Base-by-base conservation (phyloP, 805 yeast genomes). In the Myxozyma udenii region DNA sequence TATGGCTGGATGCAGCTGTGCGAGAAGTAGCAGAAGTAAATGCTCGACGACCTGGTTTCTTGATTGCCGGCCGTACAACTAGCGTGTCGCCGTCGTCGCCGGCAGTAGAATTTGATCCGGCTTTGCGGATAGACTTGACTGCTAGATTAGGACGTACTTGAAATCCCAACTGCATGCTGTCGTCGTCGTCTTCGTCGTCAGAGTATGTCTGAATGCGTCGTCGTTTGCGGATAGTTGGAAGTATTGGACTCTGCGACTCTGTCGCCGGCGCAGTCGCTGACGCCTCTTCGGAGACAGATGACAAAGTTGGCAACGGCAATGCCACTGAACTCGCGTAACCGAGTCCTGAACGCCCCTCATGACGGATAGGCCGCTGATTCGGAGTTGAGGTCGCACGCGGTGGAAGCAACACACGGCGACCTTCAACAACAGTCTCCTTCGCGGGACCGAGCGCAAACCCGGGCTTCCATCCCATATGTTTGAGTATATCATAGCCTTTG, bases 391-490 rank as follows among this genome's bases (percentile, higher is more conserved):
- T 26, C 5, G n/a, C n/a, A 37, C 45, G 48, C 2, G 65, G 66
- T 16, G 61, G 61, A 35, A 58, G 22, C 35, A 46, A 46, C 24
- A 59, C 49, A 33, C 38, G 44, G 14, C 52, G 44, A 19, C 50
- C 53, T 14, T 48, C 55, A 26, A 47, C 38, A 23, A 85, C 83
- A 65, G 91, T 91, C 65, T 76, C 76, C 58, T 83, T 83, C 14
- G 70, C 76, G 4, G 81, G 78, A 43, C 96, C 96, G 38, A 88
- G 74, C 6, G 95, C 95, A 64, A 83, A 84, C 28, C 96, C 96
- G 44, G 72, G 70, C 18, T 70, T 69, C 96, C 96, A 88, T 3
- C 96, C 96, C 73, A 88, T 74, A 60, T 76, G 83, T 62, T 79
- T 83, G 61, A 88, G 71, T 61, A 88, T 68, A 52, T 70, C 72